Evolutionary conservation across 768 basidiomycete genomes (phyloP).

Genomic region (Grammothele lineata): DNA sequence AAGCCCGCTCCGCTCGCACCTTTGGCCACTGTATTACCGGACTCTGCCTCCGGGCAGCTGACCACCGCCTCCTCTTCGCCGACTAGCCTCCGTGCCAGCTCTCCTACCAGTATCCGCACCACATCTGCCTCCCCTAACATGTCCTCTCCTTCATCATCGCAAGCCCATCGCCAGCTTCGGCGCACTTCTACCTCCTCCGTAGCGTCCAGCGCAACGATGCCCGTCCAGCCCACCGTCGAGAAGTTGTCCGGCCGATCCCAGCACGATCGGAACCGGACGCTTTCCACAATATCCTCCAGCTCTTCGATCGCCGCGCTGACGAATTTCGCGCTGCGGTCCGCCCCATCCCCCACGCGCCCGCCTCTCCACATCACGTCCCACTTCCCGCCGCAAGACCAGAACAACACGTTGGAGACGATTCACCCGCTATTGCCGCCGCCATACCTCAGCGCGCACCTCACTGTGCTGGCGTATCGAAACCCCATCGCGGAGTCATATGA

Average conservation of each 20-base stretch:
- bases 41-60: conserved; percentile 39
- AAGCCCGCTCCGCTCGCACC: conserved; percentile 54
- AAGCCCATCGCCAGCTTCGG: conserved; percentile 29
- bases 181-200: conserved; percentile 57
- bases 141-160: conserved; percentile 24
- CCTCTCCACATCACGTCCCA: conserved; percentile 45
- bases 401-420: conserved; percentile 51
- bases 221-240: conserved; percentile 31
- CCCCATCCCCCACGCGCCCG: conserved; percentile 27
- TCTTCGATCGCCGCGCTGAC: conserved; percentile 26
- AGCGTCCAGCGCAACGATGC: conserved; percentile 56
- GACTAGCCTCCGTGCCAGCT: conserved; percentile 24
- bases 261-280: conserved; percentile 28
- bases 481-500: conserved; percentile 72
- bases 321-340: conserved; percentile 19
- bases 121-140: conserved; percentile 25
- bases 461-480: conserved; percentile 57
- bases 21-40: conserved; percentile 51
- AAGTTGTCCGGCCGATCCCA: conserved; percentile 17
- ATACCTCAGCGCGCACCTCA: conserved; percentile 67
- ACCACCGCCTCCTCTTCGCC: conserved; percentile 35
- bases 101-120: conserved; percentile 36
- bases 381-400: conserved; percentile 61
- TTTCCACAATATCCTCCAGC: conserved; percentile 24
- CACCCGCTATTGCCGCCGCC: conserved; percentile 72